These are phyloP conservation scores for Cicer pinnatifidum DNA, from an alignment of 306 rosid species.

Conservation along the genomic window DNA sequence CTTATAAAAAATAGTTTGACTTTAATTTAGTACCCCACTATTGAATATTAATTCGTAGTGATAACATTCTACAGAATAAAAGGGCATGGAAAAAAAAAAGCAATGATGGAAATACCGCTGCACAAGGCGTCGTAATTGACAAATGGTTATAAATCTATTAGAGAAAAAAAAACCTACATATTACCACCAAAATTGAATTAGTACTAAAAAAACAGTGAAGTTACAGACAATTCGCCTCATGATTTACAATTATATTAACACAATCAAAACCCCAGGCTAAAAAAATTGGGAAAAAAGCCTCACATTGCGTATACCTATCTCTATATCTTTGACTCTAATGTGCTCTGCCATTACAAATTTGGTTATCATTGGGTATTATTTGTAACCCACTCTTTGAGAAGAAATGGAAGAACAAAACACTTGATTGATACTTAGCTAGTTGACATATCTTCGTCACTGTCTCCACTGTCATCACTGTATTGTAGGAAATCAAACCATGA, in stretches of 20 bases:
- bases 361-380: constrained; percentile 31
- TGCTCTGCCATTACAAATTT: constrained; percentile 23
- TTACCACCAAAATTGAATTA: constrained; percentile 45
- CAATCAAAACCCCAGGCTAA: constrained; percentile 44
- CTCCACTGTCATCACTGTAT: constrained; percentile 86
- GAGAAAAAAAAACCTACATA: not conserved
- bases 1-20: no score
- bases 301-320: constrained; percentile 37
- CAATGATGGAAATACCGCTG: not conserved
- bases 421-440: constrained; percentile 49
- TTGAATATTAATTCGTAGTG: no score
- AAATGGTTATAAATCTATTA: not conserved
- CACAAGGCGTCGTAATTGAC: not conserved
- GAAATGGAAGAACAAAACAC: constrained; percentile 28
- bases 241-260: constrained; percentile 52
- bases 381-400: constrained; percentile 8
- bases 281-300: constrained; percentile 59
- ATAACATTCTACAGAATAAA: no score
- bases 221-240: constrained; percentile 29
- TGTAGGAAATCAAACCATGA: constrained; percentile 34
- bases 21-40: no score
- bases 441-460: constrained; percentile 67
- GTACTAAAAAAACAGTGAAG: constrained; percentile 4
- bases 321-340: constrained; percentile 34
- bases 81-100: no score